Conservation (phyloP, 768 basidiomycete species). For the Hygrophoropsis aurantiaca region DNA sequence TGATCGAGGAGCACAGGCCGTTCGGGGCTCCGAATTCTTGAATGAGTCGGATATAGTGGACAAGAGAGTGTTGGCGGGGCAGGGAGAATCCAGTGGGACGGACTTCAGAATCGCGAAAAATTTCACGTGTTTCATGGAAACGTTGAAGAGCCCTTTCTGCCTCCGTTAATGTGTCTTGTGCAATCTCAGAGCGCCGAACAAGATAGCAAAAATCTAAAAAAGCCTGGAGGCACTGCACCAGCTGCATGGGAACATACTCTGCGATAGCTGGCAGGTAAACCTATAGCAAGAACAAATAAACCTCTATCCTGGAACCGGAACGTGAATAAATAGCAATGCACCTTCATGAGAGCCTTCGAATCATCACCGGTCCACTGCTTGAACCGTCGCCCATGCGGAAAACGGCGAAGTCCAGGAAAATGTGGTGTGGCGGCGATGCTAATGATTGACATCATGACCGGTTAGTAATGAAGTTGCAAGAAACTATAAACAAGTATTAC, state of each 20-base stretch:
- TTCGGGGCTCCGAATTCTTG: constrained; percentile 20
- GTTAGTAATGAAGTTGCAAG: too few relatives aligned
- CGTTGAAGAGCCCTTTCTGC: constrained; percentile 2
- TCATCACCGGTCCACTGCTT: constrained; percentile 7
- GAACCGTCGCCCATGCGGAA: background rate
- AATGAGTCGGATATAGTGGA: constrained; percentile 16
- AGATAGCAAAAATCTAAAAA: constrained; percentile 27
- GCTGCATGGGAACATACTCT: constrained; percentile 12
- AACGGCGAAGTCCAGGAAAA: constrained; percentile 1
- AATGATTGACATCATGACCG: background rate
- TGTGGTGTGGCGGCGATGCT: constrained; percentile 1
- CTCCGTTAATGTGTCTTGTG: background rate
- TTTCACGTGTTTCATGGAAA: constrained; percentile 7
- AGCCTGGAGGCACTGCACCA: constrained; percentile 13
- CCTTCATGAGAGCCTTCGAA: constrained; percentile 5
- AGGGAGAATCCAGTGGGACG: constrained; percentile 5
- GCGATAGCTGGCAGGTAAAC: constrained; percentile 21
- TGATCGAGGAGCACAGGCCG: constrained; percentile 21
- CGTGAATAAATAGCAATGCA: too few relatives aligned
- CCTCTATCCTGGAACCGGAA: background rate
- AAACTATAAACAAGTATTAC: too few relatives aligned
- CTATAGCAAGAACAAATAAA: constrained; percentile 2
- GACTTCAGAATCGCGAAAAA: constrained; percentile 3
- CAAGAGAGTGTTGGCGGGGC: constrained; percentile 19
- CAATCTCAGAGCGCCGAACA: constrained; percentile 9